Percentiles rank a stretch among this genome's conserved stretches.
phyloP scores from a whole-genome alignment of 2,329 filamentous ascomycete species.

The Tolypocladium ophioglossoides region DNA sequence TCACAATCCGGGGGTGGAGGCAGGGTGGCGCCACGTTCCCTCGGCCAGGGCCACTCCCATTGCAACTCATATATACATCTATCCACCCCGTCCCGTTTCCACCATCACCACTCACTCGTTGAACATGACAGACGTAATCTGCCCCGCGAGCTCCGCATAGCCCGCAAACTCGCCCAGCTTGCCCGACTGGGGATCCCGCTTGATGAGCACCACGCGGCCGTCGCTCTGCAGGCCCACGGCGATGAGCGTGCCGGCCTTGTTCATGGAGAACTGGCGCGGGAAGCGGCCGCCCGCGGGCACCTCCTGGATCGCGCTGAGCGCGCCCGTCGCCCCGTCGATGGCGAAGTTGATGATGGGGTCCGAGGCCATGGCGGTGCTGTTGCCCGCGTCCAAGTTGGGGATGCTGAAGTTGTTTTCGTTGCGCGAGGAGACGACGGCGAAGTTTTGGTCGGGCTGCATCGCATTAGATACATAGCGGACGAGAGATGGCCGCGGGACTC shows the following conservation, averaged over 20 bases:
- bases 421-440: conserved; percentile 58
- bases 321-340: conserved; percentile 43
- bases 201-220: conserved; percentile 48
- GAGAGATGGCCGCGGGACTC: conserved; percentile 17
- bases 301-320: conserved; percentile 43
- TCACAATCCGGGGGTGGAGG: not conserved
- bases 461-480: not conserved
- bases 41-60: too few species aligned
- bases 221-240: conserved; percentile 56
- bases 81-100: too few species aligned
- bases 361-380: conserved; percentile 37
- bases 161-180: conserved; percentile 37
- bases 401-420: conserved; percentile 45
- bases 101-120: too few species aligned
- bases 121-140: conserved; percentile 37
- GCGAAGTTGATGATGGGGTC: conserved; percentile 56
- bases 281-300: conserved; percentile 52
- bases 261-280: conserved; percentile 60
- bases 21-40: not conserved
- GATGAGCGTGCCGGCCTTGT: conserved; percentile 50
- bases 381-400: conserved; percentile 29
- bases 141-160: conserved; percentile 29
- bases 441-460: conserved; percentile 44
- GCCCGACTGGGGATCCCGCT: conserved; percentile 49
- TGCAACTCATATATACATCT: too few species aligned